Conservation (phyloP, 129 eudicot species). For the Centrapalus pauciflorus region DNA sequence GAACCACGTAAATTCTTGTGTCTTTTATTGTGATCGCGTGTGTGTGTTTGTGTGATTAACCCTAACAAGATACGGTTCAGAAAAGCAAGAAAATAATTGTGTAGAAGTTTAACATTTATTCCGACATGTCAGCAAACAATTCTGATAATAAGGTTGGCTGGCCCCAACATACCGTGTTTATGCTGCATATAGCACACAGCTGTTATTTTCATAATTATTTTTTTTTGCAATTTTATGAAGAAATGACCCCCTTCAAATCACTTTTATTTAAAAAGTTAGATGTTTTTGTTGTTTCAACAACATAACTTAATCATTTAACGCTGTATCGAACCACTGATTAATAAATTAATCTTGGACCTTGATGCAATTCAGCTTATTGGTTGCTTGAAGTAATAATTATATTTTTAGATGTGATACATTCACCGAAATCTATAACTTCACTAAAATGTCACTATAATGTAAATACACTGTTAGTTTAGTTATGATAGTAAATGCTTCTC, state of each 20-base stretch:
- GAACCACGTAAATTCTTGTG: no score
- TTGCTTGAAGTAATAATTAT: background rate
- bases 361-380: background rate
- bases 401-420: background rate
- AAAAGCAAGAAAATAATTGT: background rate
- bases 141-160: background rate
- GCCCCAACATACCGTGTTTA: background rate
- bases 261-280: background rate
- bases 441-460: background rate
- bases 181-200: background rate
- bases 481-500: conserved; percentile 1
- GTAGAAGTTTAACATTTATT: background rate
- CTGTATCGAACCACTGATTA: background rate
- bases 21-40: no score
- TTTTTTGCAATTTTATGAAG: no score
- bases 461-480: background rate
- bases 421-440: background rate
- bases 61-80: background rate
- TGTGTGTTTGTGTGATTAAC: no score
- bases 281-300: background rate
- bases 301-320: background rate
- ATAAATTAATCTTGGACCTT: background rate
- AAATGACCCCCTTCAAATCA: background rate
- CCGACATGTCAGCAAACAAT: background rate
- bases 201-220: background rate